These are phyloP conservation scores for Dioszegia hungarica DNA, from an alignment of 768 basidiomycete species.

Conservation along the genomic window DNA sequence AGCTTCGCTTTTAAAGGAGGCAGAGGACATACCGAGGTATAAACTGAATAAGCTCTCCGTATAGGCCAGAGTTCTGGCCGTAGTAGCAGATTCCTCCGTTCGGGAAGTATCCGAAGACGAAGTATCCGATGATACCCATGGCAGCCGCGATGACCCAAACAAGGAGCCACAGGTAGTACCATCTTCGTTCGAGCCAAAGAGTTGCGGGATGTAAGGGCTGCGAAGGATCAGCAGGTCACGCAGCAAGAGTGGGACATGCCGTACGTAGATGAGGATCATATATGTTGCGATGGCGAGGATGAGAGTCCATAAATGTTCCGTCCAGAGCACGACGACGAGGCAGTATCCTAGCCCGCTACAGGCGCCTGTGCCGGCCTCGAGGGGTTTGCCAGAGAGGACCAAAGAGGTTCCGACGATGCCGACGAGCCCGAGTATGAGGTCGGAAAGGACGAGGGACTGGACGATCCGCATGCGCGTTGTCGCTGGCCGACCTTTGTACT, in stretches of 20 bases:
- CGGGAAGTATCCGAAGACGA: conserved; percentile 38
- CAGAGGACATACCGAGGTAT: conserved; percentile 34
- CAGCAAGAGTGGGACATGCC: conserved; percentile 1
- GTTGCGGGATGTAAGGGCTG: conserved; percentile 45
- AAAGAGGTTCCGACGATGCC: conserved; percentile 33
- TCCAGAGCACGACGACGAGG: conserved; percentile 38
- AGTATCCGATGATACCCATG: conserved; percentile 33
- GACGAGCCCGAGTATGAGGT: conserved; percentile 42
- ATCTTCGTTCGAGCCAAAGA: conserved; percentile 37
- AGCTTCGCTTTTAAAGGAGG: neutral
- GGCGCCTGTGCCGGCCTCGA: conserved; percentile 21
- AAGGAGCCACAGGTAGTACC: conserved; percentile 38
- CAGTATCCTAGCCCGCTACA: conserved; percentile 44
- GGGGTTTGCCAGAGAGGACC: conserved; percentile 16
- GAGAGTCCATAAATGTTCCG: conserved; percentile 50
- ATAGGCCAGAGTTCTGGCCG: conserved; percentile 41
- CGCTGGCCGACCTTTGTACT: conserved; percentile 31
- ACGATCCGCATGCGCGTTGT: conserved; percentile 46
- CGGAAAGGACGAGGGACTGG: conserved; percentile 41
- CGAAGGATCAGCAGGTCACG: neutral
- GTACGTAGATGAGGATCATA: conserved; percentile 48
- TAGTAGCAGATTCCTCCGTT: conserved; percentile 47
- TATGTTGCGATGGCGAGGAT: conserved; percentile 46
- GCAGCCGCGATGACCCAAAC: conserved; percentile 38
- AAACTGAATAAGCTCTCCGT: conserved; percentile 48